Base-by-base conservation (phyloP, 495 filamentous ascomycete species). In the Lasiosphaeriaceae sp. region DNA sequence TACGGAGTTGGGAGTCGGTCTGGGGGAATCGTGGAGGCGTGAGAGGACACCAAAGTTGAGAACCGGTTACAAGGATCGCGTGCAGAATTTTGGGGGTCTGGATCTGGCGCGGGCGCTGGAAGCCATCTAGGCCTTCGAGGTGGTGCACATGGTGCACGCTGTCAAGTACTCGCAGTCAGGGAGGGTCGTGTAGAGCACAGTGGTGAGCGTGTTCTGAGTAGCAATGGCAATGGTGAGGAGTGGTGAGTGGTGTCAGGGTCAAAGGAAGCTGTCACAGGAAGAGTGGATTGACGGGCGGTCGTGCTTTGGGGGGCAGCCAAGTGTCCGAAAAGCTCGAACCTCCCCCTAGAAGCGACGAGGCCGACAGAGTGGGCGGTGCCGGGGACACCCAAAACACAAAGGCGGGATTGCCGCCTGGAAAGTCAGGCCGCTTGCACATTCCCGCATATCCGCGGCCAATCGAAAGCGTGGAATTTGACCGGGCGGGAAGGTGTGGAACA, bases 111-210 rank as follows among this genome's bases (percentile, higher is more conserved):
- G 54, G 53, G 58, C 35, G 64, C 65, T 55, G 45, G 57, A 60
- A 68, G 66, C 66, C 72, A 70, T 74, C 66, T 76, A 74, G 66
- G 55, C 56, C 24, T 22, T 45, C 26, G 34, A 19, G 41, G 43
- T 60, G 26, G 35, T n/a, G 52, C 6, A 41, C 71, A 74, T 76
- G 19, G 58, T 69, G 59, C 20, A 44, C 11, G 45, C 47, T 56
- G n/a, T 41, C 46, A 48, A 51, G 50, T 29, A 35, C 44, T 55
- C 60, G 56, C 62, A 44, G 51, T 58, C 51, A 51, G 55, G 20
- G 52, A 23, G 52, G 48, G 43, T 50, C 46, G 52, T n/a, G n/a
- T n/a, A n/a, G 45, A 26, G 41, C 34, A 43, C 37, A 47, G 9
- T 26, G 56, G 35, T 31, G 49, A 34, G 53, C 17, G 50, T 45